Evolutionary conservation across 345 rosid genomes (phyloP).

Genomic region (rapeseed (Brassica napus)): Da-Ae NC_063434.1:23015501-23016000

Average conservation of each 20-base stretch:
- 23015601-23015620: background rate
- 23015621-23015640: background rate
- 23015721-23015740: background rate
- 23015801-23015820: too few species aligned
- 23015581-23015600: background rate
- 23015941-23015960: too few species aligned
- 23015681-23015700: background rate
- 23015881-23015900: too few species aligned
- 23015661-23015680: background rate
- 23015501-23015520: background rate
- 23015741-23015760: background rate
- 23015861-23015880: too few species aligned
- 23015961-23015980: too few species aligned
- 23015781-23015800: too few species aligned
- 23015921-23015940: too few species aligned
- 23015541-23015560: background rate
- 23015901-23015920: too few species aligned
- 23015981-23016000: too few species aligned
- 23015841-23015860: too few species aligned
- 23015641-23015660: background rate
- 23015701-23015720: background rate
- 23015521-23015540: background rate
- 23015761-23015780: background rate
- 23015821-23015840: too few species aligned
- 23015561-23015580: background rate